Evolutionary conservation across 179 eudicot genomes (phyloP).

Genomic region (Dionaea muscipula): DNA sequence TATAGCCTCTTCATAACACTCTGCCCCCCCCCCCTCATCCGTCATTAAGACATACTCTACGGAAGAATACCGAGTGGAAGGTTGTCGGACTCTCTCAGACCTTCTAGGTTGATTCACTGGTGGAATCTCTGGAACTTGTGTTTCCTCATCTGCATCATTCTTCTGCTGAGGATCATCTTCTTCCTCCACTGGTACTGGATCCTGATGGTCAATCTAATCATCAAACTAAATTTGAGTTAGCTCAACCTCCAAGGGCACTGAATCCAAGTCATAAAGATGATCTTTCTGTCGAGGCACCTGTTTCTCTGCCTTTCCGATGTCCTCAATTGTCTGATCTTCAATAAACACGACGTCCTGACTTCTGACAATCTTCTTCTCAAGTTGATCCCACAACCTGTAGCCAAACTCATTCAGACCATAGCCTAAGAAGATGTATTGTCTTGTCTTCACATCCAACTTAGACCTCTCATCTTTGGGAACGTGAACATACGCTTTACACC

Average conservation of each 20-base stretch:
- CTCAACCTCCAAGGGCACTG: too few relatives aligned
- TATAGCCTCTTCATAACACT: constrained; percentile 11
- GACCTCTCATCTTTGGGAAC: too few relatives aligned
- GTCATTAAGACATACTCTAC: constrained; percentile 9
- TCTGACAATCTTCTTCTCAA: constrained; percentile 7
- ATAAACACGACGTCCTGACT: too few relatives aligned
- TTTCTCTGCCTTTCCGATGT: not conserved
- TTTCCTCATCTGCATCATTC: not conserved
- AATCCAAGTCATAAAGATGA: constrained; percentile 5
- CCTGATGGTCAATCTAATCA: not conserved
- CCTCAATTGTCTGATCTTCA: constrained; percentile 1
- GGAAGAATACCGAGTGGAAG: constrained; percentile 3
- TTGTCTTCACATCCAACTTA: too few relatives aligned
- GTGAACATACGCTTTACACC: too few relatives aligned
- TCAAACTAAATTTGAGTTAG: too few relatives aligned
- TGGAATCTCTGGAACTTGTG: not conserved
- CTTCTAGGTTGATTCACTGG: not conserved
- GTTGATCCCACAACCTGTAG: constrained; percentile 8
- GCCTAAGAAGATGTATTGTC: too few relatives aligned
- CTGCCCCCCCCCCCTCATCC: constrained; percentile 7
- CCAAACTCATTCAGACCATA: too few relatives aligned
- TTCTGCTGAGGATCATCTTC: not conserved
- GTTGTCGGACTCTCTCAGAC: not conserved
- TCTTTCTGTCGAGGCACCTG: not conserved
- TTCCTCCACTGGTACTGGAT: not conserved